Evolutionary conservation across 2,329 filamentous ascomycete genomes (phyloP).

Genomic region (Aspergillus latus): DNA sequence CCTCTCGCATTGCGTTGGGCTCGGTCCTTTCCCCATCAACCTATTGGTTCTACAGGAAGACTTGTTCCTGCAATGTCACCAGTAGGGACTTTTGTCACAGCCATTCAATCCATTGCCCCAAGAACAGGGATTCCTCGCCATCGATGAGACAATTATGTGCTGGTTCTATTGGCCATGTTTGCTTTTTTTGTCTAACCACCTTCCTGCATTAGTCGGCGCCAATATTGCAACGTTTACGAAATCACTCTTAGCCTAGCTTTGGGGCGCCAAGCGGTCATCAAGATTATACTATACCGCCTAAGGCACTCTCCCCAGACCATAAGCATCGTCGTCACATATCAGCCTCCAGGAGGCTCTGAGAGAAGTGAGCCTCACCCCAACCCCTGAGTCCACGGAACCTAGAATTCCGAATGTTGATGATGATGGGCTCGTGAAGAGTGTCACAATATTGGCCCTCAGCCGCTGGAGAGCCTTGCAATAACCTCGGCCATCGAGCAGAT

Average conservation of each 20-base stretch:
- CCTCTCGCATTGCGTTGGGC: not conserved
- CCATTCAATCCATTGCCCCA: not conserved
- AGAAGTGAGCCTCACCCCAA: not conserved
- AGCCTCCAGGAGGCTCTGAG: not conserved
- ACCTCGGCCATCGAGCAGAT: not conserved
- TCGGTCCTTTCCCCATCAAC: not conserved
- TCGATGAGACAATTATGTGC: not conserved
- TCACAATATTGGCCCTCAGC: not conserved
- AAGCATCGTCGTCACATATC: not conserved
- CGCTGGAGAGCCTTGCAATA: not conserved
- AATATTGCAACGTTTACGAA: not conserved
- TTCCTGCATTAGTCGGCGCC: too few species aligned
- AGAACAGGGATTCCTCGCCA: not conserved
- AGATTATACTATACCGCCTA: not conserved
- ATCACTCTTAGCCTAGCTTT: not conserved
- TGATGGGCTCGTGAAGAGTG: not conserved
- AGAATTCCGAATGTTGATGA: not conserved
- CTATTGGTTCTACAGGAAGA: not conserved
- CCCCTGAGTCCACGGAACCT: not conserved
- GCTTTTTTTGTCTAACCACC: not conserved
- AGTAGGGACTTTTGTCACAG: not conserved
- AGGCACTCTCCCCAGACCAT: not conserved
- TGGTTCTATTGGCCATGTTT: not conserved
- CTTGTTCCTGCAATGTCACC: not conserved
- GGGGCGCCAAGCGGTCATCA: not conserved